phyloP scores from a whole-genome alignment of 2,329 filamentous ascomycete species.

The Stachybotrys echinatus region DNA sequence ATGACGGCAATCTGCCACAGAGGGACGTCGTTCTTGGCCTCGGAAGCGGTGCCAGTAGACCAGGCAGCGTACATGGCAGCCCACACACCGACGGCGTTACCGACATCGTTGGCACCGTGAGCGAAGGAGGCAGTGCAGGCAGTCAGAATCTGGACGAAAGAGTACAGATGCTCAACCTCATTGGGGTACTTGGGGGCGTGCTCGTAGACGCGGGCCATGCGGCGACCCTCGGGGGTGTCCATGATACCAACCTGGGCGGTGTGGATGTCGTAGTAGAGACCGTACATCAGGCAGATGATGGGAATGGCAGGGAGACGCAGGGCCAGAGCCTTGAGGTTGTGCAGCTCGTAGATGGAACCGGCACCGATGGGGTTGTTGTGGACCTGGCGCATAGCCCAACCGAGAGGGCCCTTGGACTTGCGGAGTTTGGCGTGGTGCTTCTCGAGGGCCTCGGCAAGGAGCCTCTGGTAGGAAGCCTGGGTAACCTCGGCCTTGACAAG shows the following conservation, averaged over 20 bases:
- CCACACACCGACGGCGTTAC: slow-evolving; percentile 63
- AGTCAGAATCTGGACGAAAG: slow-evolving; percentile 58
- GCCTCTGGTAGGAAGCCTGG: slow-evolving; percentile 54
- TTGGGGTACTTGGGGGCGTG: slow-evolving; percentile 60
- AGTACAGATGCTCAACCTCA: slow-evolving; percentile 63
- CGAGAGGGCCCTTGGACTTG: slow-evolving; percentile 61
- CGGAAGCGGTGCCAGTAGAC: slow-evolving; percentile 54
- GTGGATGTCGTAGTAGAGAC: slow-evolving; percentile 79
- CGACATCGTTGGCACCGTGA: slow-evolving; percentile 71
- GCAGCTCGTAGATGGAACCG: slow-evolving; percentile 67
- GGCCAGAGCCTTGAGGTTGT: slow-evolving; percentile 59
- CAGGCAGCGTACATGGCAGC: slow-evolving; percentile 63
- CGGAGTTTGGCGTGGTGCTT: slow-evolving; percentile 59
- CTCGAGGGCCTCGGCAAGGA: slow-evolving; percentile 51
- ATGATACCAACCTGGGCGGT: slow-evolving; percentile 64
- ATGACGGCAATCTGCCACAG: slow-evolving; percentile 71
- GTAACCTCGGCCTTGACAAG: slow-evolving; percentile 40
- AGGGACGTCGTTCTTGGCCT: slow-evolving; percentile 58
- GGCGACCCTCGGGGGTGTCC: slow-evolving; percentile 67
- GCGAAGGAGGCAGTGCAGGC: slow-evolving; percentile 67
- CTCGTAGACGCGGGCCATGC: slow-evolving; percentile 55
- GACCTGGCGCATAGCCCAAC: slow-evolving; percentile 76
- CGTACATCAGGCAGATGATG: slow-evolving; percentile 61
- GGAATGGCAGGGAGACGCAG: slow-evolving; percentile 67
- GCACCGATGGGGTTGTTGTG: slow-evolving; percentile 68